Base-by-base conservation (phyloP, 352 stramenopile genomes). In the Aphanomyces invadans region DNA sequence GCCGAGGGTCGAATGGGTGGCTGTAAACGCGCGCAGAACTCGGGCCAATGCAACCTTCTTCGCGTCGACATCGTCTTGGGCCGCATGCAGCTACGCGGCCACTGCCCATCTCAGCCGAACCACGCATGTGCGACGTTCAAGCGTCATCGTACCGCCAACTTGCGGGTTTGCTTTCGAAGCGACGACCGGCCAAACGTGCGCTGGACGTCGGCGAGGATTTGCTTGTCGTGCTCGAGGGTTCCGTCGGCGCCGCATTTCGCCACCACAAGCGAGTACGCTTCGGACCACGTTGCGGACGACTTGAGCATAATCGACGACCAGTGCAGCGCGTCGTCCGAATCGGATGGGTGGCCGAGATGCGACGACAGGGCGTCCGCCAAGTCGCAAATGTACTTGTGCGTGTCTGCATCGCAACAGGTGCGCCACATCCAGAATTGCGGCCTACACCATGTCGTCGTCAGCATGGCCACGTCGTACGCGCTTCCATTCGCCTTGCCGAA, bases 171-270 rank as follows among this genome's bases (percentile, higher is more conserved):
- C 29, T 72, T 76, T 3, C 80, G 78, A 32, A 84, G 56, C 2
- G 78, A 76, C 38, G 83, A 87, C 25, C 80, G 70, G 1, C 83
- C 83, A 62, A 89, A 91, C 29, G 80, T 89, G 4, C 83, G 74
- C 39, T 76, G 69, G n/a, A 89, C 79, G 59, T 91, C 83, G 19
- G 76, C 66, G 23, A 73, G 70, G 53, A 91, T 91, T 71, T 89
- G 83, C 62, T 82, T 73, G 31, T 80, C 75, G 26, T 74, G 70
- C 46, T 91, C 83, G 42, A 80, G 73, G n/a, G 70, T 61, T 12
- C 69, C 65, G 12, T 54, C 51, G 31, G 56, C 52, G 0, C 78
- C 72, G 46, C 80, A 89, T 4, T 73, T 74, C 0, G 69, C 66
- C 31, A 61, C 1, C 12, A 61, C 26, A 25, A 67, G 38, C 39